phyloP scores from a whole-genome alignment of 192 early-diverging fungal genomes.

The Backusella westeae region DNA sequence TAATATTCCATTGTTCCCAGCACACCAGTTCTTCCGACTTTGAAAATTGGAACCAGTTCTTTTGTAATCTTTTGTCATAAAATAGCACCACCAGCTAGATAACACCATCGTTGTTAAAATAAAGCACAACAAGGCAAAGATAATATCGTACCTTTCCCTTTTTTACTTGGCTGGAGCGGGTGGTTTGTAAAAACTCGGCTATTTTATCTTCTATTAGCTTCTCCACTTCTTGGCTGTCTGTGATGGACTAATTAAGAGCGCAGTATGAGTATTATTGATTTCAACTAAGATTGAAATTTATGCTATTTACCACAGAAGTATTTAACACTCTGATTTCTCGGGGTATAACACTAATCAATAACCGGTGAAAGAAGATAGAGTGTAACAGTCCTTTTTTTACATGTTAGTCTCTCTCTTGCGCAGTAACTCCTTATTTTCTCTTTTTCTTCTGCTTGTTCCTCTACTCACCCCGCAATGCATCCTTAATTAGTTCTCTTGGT shows the following conservation, averaged over 20 bases:
- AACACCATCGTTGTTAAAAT: background rate
- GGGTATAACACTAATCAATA: slow-evolving; percentile 53
- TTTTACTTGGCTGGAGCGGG: slow-evolving; percentile 34
- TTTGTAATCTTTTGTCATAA: slow-evolving; percentile 58
- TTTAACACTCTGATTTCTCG: slow-evolving; percentile 53
- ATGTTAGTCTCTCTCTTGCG: background rate
- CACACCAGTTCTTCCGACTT: slow-evolving; percentile 56
- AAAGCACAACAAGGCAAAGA: background rate
- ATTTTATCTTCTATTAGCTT: slow-evolving; percentile 49
- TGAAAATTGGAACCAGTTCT: slow-evolving; percentile 53
- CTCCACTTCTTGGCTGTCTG: slow-evolving; percentile 54
- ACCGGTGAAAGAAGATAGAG: slow-evolving; percentile 60
- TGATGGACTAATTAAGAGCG: slow-evolving; percentile 39
- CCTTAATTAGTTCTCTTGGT: slow-evolving; percentile 29
- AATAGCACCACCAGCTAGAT: slow-evolving; percentile 59
- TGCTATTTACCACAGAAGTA: slow-evolving; percentile 45
- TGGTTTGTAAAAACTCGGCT: slow-evolving; percentile 39
- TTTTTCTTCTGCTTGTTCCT: background rate
- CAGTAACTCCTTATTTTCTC: background rate
- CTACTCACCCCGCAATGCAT: slow-evolving; percentile 40
- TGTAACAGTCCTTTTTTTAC: slow-evolving; percentile 45
- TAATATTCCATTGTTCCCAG: slow-evolving; percentile 64
- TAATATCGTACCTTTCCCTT: slow-evolving; percentile 46
- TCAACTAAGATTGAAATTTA: background rate
- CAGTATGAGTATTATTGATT: background rate